A percentile compares a stretch with the other conserved stretches of the same genome.
These are phyloP conservation scores for Rickenella mellea DNA, from an alignment of 768 basidiomycete species.

Conservation along the genomic window DNA sequence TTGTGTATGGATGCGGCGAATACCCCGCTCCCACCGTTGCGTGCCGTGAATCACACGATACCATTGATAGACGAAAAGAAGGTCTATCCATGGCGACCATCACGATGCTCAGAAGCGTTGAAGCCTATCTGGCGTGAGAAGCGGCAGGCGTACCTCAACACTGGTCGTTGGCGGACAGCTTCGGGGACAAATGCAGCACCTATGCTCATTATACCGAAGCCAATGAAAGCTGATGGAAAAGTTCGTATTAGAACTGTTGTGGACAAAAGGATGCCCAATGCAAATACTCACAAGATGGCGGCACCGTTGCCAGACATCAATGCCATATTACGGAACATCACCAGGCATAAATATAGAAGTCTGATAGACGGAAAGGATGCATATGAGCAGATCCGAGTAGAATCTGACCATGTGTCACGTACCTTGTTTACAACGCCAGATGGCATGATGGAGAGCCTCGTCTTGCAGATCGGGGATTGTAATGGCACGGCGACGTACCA, in stretches of 20 bases:
- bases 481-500: conserved; percentile 32
- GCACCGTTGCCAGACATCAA: conserved; percentile 20
- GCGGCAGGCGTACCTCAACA: conserved; percentile 17
- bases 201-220: conserved; percentile 24
- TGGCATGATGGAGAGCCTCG: conserved; percentile 33
- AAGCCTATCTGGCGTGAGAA: conserved; percentile 18
- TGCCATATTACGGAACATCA: conserved; percentile 14
- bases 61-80: conserved; percentile 21
- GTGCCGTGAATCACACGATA: conserved; percentile 27
- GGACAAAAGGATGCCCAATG: conserved; percentile 20
- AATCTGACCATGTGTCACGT: conserved; percentile 13
- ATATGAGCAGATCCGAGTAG: conserved; percentile 21
- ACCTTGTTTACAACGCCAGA: conserved; percentile 27
- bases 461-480: conserved; percentile 25
- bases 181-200: conserved; percentile 20
- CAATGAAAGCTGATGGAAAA: conserved; percentile 9
- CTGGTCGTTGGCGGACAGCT: conserved; percentile 21
- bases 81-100: conserved; percentile 24
- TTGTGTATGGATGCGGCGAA: conserved; percentile 11
- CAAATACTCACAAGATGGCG: conserved; percentile 18
- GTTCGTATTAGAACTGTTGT: conserved; percentile 14
- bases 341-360: conserved; percentile 10
- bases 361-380: conserved; percentile 21
- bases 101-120: conserved; percentile 25
- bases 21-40: conserved; percentile 15